Evolutionary conservation across 1,139 yeast species (phyloP).

Genomic region (Magnusiomyces suaveolens): DNA sequence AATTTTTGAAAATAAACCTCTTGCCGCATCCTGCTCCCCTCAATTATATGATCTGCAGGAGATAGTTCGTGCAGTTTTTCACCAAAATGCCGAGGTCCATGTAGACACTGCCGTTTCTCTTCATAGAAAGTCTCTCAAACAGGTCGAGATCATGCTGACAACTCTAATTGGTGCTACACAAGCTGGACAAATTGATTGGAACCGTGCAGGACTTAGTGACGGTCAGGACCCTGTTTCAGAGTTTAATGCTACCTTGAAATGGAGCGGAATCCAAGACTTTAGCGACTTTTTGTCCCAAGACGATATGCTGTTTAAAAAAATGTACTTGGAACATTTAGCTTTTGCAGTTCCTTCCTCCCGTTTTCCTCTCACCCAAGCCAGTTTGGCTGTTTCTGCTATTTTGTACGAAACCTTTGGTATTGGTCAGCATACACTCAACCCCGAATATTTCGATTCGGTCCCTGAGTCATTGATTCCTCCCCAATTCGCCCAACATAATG

Average conservation of each 20-base stretch:
- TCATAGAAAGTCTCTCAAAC: conserved; percentile 19
- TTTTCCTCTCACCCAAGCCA: conserved; percentile 34
- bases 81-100: conserved; percentile 17
- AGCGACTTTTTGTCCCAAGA: conserved; percentile 25
- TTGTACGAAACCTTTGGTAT: conserved; percentile 33
- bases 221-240: conserved; percentile 20
- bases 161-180: conserved; percentile 22
- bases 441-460: conserved; percentile 7
- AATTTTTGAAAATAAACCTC: conserved; percentile 22
- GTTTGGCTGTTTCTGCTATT: conserved; percentile 27
- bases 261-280: conserved; percentile 29
- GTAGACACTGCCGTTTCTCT: conserved; percentile 18
- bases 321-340: conserved; percentile 27
- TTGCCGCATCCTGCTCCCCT: conserved; percentile 23
- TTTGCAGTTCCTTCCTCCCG: conserved; percentile 22
- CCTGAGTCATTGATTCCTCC: conserved; percentile 23
- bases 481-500: conserved; percentile 14
- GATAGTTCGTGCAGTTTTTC: conserved; percentile 22
- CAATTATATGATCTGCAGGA: conserved; percentile 26
- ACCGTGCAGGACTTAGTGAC: conserved; percentile 23
- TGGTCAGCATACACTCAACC: conserved; percentile 8
- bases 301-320: conserved; percentile 22
- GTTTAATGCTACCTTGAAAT: conserved; percentile 21
- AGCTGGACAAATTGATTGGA: conserved; percentile 21
- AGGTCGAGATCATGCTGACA: conserved; percentile 20